These are phyloP conservation scores for Melanogaster broomeanus DNA, from an alignment of 768 basidiomycete species.

Conservation along the genomic window DNA sequence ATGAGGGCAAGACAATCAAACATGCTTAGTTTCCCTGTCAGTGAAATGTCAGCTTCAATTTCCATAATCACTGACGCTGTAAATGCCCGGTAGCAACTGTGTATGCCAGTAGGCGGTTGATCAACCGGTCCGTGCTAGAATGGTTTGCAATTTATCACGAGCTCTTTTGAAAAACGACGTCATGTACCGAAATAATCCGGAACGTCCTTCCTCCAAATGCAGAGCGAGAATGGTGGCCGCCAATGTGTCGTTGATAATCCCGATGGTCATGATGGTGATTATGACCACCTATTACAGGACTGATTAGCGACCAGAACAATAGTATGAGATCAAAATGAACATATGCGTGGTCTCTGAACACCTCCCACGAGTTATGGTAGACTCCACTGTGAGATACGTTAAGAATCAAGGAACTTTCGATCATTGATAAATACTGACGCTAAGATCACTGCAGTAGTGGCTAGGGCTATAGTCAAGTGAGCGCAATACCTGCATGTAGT, in stretches of 20 bases:
- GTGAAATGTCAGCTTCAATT: not conserved
- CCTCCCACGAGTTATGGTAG: not conserved
- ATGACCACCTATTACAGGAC: not conserved
- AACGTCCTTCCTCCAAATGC: not conserved
- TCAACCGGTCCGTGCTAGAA: slow-evolving; percentile 2
- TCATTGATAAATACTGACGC: too few relatives aligned
- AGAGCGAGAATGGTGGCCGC: not conserved
- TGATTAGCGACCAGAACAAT: too few relatives aligned
- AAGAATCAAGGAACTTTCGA: too few relatives aligned
- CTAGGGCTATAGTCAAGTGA: not conserved
- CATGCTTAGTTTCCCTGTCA: not conserved
- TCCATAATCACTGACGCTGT: slow-evolving; percentile 4
- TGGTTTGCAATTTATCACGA: not conserved
- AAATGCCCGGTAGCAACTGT: slow-evolving; percentile 6
- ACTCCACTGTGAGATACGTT: too few relatives aligned
- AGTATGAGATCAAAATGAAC: not conserved
- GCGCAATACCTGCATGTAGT: not conserved
- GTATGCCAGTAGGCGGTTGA: slow-evolving; percentile 9
- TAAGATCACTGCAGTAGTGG: too few relatives aligned
- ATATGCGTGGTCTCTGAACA: not conserved
- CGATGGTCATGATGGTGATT: not conserved
- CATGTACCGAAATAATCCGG: not conserved
- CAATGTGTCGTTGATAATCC: not conserved
- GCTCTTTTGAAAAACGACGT: not conserved
- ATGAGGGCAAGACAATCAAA: not conserved